These are phyloP conservation scores for Fusarium hainanense DNA, from an alignment of 2,329 filamentous ascomycete species.

Conservation along the genomic window DNA sequence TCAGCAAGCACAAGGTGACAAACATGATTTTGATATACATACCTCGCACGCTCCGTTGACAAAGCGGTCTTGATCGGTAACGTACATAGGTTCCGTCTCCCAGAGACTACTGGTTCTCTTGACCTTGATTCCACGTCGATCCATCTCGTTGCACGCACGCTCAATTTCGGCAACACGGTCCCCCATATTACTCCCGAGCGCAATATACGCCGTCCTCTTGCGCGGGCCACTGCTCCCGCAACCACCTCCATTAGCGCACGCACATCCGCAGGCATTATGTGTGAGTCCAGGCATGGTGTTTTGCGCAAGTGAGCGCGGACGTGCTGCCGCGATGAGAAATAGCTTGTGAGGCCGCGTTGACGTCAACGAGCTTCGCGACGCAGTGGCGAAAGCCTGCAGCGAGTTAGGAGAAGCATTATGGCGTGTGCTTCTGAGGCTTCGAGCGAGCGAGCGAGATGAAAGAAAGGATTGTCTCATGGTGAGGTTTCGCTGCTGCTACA, in stretches of 20 bases:
- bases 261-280: conserved; percentile 51
- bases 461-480: conserved; percentile 39
- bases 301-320: conserved; percentile 28
- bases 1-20: conserved; percentile 16
- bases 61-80: conserved; percentile 87
- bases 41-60: conserved; percentile 95
- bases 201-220: conserved; percentile 75
- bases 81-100: conserved; percentile 98
- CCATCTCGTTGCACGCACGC: conserved; percentile 82
- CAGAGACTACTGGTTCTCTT: conserved; percentile 87
- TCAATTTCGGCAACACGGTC: conserved; percentile 89
- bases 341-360: conserved; percentile 20
- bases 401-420: conserved; percentile 17
- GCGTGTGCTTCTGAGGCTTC: conserved; percentile 11
- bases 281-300: conserved; percentile 27
- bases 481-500: conserved; percentile 27
- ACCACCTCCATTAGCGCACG: conserved; percentile 47
- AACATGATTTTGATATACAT: conserved; percentile 50
- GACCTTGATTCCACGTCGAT: conserved; percentile 76
- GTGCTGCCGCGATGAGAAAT: conserved; percentile 18
- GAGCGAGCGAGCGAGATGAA: conserved; percentile 14
- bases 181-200: conserved; percentile 91
- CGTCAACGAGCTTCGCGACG: conserved; percentile 23
- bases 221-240: conserved; percentile 46
- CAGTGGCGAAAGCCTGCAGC: conserved; percentile 21